Evolutionary conservation across 805 yeast species (phyloP).

Genomic region (Ogataea neopini): DNA sequence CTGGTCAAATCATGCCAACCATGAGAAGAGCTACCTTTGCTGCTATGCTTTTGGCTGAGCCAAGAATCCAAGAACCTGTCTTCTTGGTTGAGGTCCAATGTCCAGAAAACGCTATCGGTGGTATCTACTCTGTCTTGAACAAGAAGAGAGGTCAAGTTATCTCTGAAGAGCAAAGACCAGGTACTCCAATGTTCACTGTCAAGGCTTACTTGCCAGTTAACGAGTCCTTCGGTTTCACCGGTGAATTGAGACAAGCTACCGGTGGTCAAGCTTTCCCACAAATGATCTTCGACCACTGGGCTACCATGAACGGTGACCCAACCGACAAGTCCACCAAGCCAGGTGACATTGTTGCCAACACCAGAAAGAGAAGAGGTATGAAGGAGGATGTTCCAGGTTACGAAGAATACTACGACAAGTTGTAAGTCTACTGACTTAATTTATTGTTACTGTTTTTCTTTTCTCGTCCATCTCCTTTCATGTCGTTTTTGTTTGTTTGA

Average conservation of each 20-base stretch:
- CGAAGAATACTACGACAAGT: constrained; percentile 97
- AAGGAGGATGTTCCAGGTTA: constrained; percentile 98
- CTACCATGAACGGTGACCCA: constrained; percentile 88
- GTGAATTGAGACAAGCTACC: constrained; percentile 99
- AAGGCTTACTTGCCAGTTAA: constrained; percentile 99
- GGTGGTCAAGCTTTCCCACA: constrained; percentile 99
- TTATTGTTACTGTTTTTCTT: constrained; percentile 20
- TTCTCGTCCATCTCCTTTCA: constrained; percentile 4
- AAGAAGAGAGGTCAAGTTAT: constrained; percentile 99
- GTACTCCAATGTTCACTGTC: constrained; percentile 99
- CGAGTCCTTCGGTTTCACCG: constrained; percentile 99
- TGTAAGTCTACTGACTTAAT: constrained; percentile 44
- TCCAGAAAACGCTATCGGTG: constrained; percentile 99
- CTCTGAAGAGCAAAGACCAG: constrained; percentile 99
- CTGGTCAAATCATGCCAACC: constrained; percentile 99
- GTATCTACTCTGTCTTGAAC: constrained; percentile 99
- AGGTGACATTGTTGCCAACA: constrained; percentile 56
- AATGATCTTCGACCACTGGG: constrained; percentile 99
- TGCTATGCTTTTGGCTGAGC: constrained; percentile 96
- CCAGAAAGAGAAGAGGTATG: constrained; percentile 95
- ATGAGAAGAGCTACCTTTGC: constrained; percentile 99
- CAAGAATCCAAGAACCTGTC: constrained; percentile 98
- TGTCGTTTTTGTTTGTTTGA: constrained; percentile 7
- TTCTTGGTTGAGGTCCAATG: constrained; percentile 99
- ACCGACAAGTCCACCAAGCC: constrained; percentile 76